Base-by-base conservation (phyloP, 257 asterid genomes). In the Osmanthus fragrans region DNA sequence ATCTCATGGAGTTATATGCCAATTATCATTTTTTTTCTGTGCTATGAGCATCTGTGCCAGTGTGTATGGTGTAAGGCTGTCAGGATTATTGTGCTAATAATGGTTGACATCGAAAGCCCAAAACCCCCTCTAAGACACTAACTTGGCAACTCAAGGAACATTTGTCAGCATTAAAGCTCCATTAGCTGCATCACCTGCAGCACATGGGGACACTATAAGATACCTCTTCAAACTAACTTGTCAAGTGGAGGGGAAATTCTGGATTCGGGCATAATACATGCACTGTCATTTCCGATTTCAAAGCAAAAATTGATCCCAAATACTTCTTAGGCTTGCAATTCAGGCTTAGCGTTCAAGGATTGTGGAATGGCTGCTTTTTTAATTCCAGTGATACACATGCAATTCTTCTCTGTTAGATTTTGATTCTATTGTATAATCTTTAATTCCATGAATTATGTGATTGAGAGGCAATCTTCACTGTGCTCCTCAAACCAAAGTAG, bases 161-260 rank as follows among this genome's bases (percentile, higher is more conserved):
- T 60, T 3, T 56, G 29, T 56, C 27, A n/a, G 25, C 27, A n/a
- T 19, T n/a, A n/a, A 18, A 56, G 29, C 64, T 54, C 64, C 25
- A 54, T 54, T 54, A 54, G 23, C 65, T 56, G 65, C 65, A 56
- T 56, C 65, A 56, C 65, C 65, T 56, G 65, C 65, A 47, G n/a
- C 56, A 15, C n/a, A 2, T 54, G 64, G 3, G 9, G 58, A 47
- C 65, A 19, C 65, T 19, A 19, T 4, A n/a, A 5, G 65, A 56
- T 56, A 56, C 5, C 27, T 7, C 27, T 56, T 56, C 65, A 56
- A n/a, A n/a, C 27, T 56, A 56, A 56, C 11, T 56, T 4, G 65
- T n/a, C n/a, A 5, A 56, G 27, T 29, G 29, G 18, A 42, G 0
- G 51, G 47, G 16, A 12, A 42, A 42, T 42, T 42, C 51, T 42